Percentiles rank a stretch among this genome's conserved stretches.
These are phyloP conservation scores for Neolecta irregularis DNA, from an alignment of 1,139 yeast species.

Conservation along the genomic window DNA sequence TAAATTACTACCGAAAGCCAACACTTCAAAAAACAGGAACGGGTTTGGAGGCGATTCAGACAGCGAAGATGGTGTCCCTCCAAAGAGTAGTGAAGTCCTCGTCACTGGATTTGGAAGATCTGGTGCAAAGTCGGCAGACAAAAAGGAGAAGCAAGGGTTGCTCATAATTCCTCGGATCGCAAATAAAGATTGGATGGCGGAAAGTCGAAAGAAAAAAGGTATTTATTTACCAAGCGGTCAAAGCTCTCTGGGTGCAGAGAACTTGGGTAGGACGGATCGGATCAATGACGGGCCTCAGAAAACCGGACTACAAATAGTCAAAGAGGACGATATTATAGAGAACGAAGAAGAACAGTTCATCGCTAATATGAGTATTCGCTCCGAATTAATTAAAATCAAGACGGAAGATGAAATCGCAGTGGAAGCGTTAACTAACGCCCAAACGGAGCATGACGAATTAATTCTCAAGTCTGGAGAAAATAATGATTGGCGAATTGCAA, in stretches of 20 bases:
- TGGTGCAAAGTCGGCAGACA: constrained; percentile 6
- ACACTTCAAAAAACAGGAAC: neutral
- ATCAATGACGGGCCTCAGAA: constrained; percentile 8
- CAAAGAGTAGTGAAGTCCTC: constrained; percentile 7
- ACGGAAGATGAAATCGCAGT: constrained; percentile 11
- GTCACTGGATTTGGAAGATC: constrained; percentile 13
- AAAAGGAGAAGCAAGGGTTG: constrained; percentile 1
- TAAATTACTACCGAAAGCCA: no score
- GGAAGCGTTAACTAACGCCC: constrained; percentile 9
- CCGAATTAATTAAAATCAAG: neutral
- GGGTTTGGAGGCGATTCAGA: neutral
- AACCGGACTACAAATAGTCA: neutral
- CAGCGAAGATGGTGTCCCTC: neutral
- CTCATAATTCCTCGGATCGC: constrained; percentile 13
- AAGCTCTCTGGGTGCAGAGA: neutral
- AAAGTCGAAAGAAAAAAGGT: constrained; percentile 6
- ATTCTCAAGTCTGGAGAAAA: constrained; percentile 5
- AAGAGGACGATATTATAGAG: no score
- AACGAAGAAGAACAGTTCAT: neutral
- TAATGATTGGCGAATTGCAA: constrained; percentile 4
- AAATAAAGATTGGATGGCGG: constrained; percentile 15
- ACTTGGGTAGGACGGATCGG: constrained; percentile 11
- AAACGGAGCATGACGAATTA: constrained; percentile 8
- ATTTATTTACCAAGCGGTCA: neutral
- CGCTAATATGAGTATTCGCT: neutral